A percentile compares a stretch with the other conserved stretches of the same genome.
These are phyloP conservation scores for Plectosphaerella sp. DNA, from an alignment of 2,329 filamentous ascomycete genomes.

Conservation along the genomic window DNA sequence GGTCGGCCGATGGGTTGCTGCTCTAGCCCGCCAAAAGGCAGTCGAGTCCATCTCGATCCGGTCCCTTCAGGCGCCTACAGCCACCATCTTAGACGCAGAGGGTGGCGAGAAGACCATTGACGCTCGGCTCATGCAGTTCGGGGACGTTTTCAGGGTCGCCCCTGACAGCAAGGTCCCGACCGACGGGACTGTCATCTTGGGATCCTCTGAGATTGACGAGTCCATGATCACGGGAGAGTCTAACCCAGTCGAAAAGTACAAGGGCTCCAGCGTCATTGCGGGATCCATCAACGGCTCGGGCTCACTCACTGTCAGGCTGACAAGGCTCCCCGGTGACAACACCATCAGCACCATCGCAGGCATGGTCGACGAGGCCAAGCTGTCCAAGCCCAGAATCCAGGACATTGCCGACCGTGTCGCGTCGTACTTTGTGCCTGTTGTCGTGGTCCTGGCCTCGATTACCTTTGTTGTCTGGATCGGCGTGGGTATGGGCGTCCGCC, in stretches of 20 bases:
- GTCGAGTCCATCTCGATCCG: conserved; percentile 50
- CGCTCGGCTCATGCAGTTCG: conserved; percentile 62
- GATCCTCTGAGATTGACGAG: conserved; percentile 66
- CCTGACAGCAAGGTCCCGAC: conserved; percentile 60
- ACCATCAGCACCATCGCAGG: conserved; percentile 64
- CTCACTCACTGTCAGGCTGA: conserved; percentile 53
- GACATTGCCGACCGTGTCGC: conserved; percentile 65
- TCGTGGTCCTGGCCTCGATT: conserved; percentile 52
- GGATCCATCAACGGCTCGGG: conserved; percentile 66
- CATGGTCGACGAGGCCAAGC: conserved; percentile 67
- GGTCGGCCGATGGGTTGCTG: conserved; percentile 47
- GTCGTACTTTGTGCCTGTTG: conserved; percentile 62
- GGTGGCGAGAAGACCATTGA: conserved; percentile 51
- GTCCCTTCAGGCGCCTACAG: conserved; percentile 54
- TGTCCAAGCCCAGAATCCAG: conserved; percentile 65
- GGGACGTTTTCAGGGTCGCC: conserved; percentile 60
- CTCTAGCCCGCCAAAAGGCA: conserved; percentile 48
- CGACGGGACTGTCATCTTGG: conserved; percentile 62
- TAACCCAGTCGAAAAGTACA: conserved; percentile 51
- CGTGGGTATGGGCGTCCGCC: conserved; percentile 40
- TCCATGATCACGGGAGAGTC: conserved; percentile 76
- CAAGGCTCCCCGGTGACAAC: conserved; percentile 62
- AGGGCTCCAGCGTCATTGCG: conserved; percentile 54
- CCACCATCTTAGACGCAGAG: conserved; percentile 41
- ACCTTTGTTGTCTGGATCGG: conserved; percentile 65